These are phyloP conservation scores for Thielaviopsis ethacetica DNA, from an alignment of 2,329 filamentous ascomycete genomes.

Conservation along the genomic window DNA sequence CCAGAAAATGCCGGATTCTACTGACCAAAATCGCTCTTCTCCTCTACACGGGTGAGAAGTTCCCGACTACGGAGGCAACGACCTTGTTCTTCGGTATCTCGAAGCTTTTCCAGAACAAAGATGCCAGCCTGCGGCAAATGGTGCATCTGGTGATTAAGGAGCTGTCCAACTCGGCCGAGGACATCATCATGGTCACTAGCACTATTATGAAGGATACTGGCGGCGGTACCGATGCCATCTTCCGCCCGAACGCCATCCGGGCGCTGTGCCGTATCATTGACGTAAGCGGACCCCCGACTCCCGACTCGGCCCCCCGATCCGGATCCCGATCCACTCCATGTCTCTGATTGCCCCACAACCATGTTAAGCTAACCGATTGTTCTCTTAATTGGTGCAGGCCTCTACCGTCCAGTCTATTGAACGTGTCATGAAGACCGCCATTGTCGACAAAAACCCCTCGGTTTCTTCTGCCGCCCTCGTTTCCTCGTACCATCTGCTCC, in stretches of 20 bases:
- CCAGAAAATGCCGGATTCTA: slow-evolving; percentile 91
- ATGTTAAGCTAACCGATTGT: neutral
- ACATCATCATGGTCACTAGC: slow-evolving; percentile 99
- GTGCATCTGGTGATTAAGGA: slow-evolving; percentile 98
- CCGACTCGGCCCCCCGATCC: too few species aligned
- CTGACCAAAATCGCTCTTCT: slow-evolving; percentile 94
- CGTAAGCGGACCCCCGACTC: slow-evolving; percentile 33
- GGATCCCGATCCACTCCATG: neutral
- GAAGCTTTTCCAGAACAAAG: slow-evolving; percentile 98
- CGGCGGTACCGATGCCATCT: slow-evolving; percentile 83
- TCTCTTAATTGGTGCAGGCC: slow-evolving; percentile 34
- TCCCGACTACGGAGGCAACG: slow-evolving; percentile 92
- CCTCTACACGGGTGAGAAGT: slow-evolving; percentile 91
- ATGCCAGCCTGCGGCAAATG: slow-evolving; percentile 95
- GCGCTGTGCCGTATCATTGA: slow-evolving; percentile 94
- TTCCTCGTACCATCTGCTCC: slow-evolving; percentile 93
- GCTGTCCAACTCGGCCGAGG: slow-evolving; percentile 83
- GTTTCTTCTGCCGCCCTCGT: slow-evolving; percentile 92
- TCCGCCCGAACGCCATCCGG: slow-evolving; percentile 88
- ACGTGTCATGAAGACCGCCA: slow-evolving; percentile 95
- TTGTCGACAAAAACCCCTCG: slow-evolving; percentile 96
- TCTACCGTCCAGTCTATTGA: slow-evolving; percentile 96
- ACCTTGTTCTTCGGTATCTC: slow-evolving; percentile 98
- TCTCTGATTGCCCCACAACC: neutral
- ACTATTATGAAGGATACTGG: slow-evolving; percentile 99